Percentiles rank a stretch among this genome's conserved stretches.
These are phyloP conservation scores for Cladosporium phlei DNA, from an alignment of 2,329 filamentous ascomycete genomes.

Conservation along the genomic window DNA sequence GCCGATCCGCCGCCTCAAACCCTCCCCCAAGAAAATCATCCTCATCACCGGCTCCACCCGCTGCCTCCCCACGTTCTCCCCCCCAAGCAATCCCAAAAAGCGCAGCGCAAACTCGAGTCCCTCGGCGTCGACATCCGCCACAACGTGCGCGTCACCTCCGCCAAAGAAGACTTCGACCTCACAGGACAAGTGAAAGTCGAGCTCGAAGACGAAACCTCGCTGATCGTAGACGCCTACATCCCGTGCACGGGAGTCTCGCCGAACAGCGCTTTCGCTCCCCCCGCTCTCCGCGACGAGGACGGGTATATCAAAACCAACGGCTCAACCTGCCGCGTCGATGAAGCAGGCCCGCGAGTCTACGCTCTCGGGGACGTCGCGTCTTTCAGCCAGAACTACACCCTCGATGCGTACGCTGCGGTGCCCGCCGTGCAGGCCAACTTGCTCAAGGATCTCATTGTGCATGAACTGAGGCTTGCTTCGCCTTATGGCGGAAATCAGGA, in stretches of 20 bases:
- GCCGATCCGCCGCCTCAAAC: slow-evolving; percentile 14
- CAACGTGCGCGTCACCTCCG: slow-evolving; percentile 24
- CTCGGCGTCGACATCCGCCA: slow-evolving; percentile 31
- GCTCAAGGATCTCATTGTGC: slow-evolving; percentile 29
- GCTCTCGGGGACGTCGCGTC: slow-evolving; percentile 34
- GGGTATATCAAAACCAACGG: slow-evolving; percentile 27
- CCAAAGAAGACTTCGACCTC: slow-evolving; percentile 21
- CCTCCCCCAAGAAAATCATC: slow-evolving; percentile 27
- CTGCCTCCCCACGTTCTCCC: slow-evolving; percentile 31
- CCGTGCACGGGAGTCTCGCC: slow-evolving; percentile 32
- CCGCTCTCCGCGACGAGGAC: slow-evolving; percentile 23
- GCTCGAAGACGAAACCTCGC: slow-evolving; percentile 28
- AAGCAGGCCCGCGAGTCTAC: slow-evolving; percentile 30
- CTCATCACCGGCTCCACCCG: slow-evolving; percentile 29
- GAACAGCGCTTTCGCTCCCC: slow-evolving; percentile 30
- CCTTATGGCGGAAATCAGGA: slow-evolving; percentile 25
- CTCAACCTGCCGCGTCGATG: slow-evolving; percentile 28
- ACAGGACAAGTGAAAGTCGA: slow-evolving; percentile 21
- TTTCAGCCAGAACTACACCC: slow-evolving; percentile 30
- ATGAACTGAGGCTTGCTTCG: slow-evolving; percentile 25
- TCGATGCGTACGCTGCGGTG: slow-evolving; percentile 33
- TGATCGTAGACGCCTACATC: slow-evolving; percentile 35
- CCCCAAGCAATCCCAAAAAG: slow-evolving; percentile 25
- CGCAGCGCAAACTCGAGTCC: slow-evolving; percentile 29
- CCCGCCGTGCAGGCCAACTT: slow-evolving; percentile 34